Conservation (phyloP, 768 basidiomycete genomes). For the Naganishia onofrii region DNA sequence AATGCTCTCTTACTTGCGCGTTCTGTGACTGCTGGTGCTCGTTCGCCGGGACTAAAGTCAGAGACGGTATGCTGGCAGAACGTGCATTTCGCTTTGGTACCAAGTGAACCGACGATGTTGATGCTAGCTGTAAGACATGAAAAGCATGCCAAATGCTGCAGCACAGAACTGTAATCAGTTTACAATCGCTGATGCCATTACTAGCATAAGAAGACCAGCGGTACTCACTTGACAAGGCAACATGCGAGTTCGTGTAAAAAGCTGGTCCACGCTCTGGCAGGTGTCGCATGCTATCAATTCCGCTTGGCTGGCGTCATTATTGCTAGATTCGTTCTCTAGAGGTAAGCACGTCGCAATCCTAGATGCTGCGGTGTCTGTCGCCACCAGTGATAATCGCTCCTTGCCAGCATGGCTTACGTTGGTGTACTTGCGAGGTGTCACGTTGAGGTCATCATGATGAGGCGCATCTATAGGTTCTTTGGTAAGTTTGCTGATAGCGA, state of each 20-base stretch:
- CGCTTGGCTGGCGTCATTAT: neutral
- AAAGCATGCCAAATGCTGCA: slow-evolving; percentile 18
- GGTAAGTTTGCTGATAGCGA: neutral
- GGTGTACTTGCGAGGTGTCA: neutral
- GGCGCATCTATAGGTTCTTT: neutral
- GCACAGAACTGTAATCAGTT: neutral
- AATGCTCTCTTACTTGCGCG: neutral
- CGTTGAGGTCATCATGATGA: neutral
- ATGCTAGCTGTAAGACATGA: slow-evolving; percentile 15
- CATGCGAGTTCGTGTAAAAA: slow-evolving; percentile 12
- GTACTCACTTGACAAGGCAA: slow-evolving; percentile 18
- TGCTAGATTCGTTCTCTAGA: neutral
- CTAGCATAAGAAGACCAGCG: neutral
- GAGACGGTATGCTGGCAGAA: slow-evolving; percentile 1
- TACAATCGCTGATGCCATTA: neutral
- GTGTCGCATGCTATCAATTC: slow-evolving; percentile 16
- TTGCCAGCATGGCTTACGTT: no score
- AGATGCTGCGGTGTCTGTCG: neutral
- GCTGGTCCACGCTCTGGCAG: slow-evolving; percentile 13
- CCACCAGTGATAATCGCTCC: no score
- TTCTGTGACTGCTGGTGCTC: neutral
- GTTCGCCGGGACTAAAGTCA: slow-evolving; percentile 9
- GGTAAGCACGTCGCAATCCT: neutral
- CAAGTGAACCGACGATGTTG: slow-evolving; percentile 11
- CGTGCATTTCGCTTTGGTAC: slow-evolving; percentile 7